Evolutionary conservation across 768 basidiomycete genomes (phyloP).

Genomic region (Pleurotus platypus): DNA sequence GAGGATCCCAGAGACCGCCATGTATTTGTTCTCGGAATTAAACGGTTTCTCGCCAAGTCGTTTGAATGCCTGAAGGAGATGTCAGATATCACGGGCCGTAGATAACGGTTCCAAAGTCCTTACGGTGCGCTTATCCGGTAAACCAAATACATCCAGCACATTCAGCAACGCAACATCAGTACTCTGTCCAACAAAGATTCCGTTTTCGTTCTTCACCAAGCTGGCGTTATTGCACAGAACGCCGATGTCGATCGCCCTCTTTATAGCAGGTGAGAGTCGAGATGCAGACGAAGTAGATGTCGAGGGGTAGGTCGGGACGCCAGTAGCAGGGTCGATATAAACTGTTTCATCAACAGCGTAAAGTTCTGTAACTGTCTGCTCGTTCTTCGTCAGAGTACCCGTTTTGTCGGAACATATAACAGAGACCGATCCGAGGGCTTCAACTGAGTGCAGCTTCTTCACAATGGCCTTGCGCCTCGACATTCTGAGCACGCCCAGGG

Average conservation of each 20-base stretch:
- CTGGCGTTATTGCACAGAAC: slow-evolving; percentile 89
- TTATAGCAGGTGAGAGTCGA: slow-evolving; percentile 58
- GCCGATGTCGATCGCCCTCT: slow-evolving; percentile 77
- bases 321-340: slow-evolving; percentile 53
- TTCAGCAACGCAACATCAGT: slow-evolving; percentile 93
- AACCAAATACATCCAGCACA: slow-evolving; percentile 61
- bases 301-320: slow-evolving; percentile 24
- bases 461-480: slow-evolving; percentile 93
- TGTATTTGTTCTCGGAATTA: slow-evolving; percentile 91
- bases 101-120: slow-evolving; percentile 19
- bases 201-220: slow-evolving; percentile 57
- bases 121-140: slow-evolving; percentile 71
- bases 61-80: slow-evolving; percentile 50
- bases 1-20: slow-evolving; percentile 84
- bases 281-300: not conserved
- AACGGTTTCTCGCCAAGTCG: slow-evolving; percentile 83
- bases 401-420: slow-evolving; percentile 99
- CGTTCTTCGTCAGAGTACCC: slow-evolving; percentile 92
- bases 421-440: slow-evolving; percentile 91
- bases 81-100: not conserved
- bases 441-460: slow-evolving; percentile 94
- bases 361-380: slow-evolving; percentile 88
- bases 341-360: slow-evolving; percentile 85
- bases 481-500: slow-evolving; percentile 92
- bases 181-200: slow-evolving; percentile 78